Conservation (phyloP, 1,284 basidiomycete genomes). For the Exobasidium cylindrosporum region DNA sequence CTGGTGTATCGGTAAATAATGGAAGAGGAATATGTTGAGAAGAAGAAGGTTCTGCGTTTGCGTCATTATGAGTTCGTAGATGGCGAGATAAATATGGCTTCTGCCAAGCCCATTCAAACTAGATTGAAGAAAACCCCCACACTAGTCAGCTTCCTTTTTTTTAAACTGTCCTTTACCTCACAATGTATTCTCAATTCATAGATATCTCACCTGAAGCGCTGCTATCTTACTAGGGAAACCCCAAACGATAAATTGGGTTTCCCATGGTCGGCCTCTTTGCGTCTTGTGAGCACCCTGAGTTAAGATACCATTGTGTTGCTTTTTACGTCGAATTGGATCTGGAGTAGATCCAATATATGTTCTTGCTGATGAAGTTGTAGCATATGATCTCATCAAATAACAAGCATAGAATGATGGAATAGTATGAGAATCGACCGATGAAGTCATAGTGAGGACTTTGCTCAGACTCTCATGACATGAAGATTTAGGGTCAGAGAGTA, state of each 20-base stretch:
- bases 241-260: constrained; percentile 82
- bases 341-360: constrained; percentile 81
- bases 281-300: constrained; percentile 75
- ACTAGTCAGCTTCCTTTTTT: background rate
- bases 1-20: constrained; percentile 1
- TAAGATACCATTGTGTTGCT: constrained; percentile 83
- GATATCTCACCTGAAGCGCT: constrained; percentile 60
- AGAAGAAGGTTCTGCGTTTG: background rate
- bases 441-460: constrained; percentile 18
- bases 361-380: constrained; percentile 1
- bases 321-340: constrained; percentile 70
- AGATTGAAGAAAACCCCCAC: constrained; percentile 29
- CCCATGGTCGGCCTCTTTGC: constrained; percentile 71
- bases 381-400: constrained; percentile 68
- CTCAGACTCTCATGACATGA: too few species aligned
- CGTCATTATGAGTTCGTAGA: constrained; percentile 39
- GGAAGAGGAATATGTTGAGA: constrained; percentile 8
- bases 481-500: too few species aligned
- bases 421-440: constrained; percentile 60
- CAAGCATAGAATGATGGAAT: constrained; percentile 82
- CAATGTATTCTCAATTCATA: constrained; percentile 3
- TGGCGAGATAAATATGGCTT: constrained; percentile 62
- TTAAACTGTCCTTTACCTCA: too few species aligned
- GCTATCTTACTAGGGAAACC: constrained; percentile 82
- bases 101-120: constrained; percentile 94